These are phyloP conservation scores for Eucalyptus pumila DNA, from an alignment of 345 rosid genomes.

Conservation along the genomic window DNA sequence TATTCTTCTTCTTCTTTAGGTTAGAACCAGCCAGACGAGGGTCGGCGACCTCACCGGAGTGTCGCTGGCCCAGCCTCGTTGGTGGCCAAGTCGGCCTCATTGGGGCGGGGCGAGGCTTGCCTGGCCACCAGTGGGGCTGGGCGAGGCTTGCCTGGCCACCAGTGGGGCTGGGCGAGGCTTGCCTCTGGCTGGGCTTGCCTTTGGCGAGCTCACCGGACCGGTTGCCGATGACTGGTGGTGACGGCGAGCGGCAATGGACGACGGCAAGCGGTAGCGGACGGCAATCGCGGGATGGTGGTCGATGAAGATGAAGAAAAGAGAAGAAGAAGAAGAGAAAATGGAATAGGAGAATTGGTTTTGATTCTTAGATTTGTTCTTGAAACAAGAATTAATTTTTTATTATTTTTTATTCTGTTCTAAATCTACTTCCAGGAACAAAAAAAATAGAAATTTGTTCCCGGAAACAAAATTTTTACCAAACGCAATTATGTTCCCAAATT, in stretches of 20 bases:
- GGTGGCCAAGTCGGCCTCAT: too few species aligned
- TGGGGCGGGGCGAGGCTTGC: accelerated
- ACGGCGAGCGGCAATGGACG: too few species aligned
- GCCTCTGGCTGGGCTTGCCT: too few species aligned
- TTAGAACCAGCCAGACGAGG: accelerated
- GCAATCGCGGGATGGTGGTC: accelerated
- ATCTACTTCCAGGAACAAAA: too few species aligned
- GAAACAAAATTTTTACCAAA: too few species aligned
- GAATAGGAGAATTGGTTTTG: too few species aligned
- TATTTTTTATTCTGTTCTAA: accelerated
- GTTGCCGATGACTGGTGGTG: accelerated
- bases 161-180: accelerated
- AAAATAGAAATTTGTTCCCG: accelerated
- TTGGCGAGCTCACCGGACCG: accelerated
- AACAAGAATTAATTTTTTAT: too few species aligned
- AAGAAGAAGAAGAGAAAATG: too few species aligned
- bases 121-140: accelerated
- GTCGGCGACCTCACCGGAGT: accelerated
- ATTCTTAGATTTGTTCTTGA: too few species aligned
- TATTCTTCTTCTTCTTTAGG: too few species aligned
- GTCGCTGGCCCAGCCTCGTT: accelerated
- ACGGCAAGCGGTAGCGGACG: accelerated
- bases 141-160: accelerated
- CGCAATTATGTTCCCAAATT: accelerated
- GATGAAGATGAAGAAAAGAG: too few species aligned